Conservation (phyloP, 352 stramenopile genomes). For the Phytophthora syringae region DNA sequence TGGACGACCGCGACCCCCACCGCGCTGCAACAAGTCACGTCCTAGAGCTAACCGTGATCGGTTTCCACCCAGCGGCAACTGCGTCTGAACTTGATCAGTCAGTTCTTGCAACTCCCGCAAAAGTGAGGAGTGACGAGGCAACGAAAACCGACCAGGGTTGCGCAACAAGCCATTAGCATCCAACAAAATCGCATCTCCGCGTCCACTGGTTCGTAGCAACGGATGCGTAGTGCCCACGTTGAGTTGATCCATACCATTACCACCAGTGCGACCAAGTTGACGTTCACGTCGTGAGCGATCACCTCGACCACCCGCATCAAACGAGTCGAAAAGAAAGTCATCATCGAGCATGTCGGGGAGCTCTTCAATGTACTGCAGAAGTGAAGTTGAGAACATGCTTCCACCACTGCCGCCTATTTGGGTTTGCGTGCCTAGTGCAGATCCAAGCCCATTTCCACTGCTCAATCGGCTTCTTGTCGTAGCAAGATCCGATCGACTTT, state of each 20-base stretch:
- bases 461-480: constrained; percentile 7
- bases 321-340: constrained; percentile 64
- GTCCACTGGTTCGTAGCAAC: constrained; percentile 47
- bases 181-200: constrained; percentile 41
- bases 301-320: constrained; percentile 46
- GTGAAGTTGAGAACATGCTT: constrained; percentile 38
- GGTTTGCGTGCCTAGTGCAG: constrained; percentile 19
- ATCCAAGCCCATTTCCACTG: constrained; percentile 14
- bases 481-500: constrained; percentile 4
- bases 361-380: constrained; percentile 70
- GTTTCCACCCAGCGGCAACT: constrained; percentile 45
- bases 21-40: constrained; percentile 55
- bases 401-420: constrained; percentile 11
- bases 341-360: constrained; percentile 59
- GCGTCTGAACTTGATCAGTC: constrained; percentile 79
- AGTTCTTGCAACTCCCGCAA: constrained; percentile 79
- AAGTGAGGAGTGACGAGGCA: constrained; percentile 75
- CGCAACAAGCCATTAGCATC: constrained; percentile 37
- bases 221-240: constrained; percentile 39
- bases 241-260: constrained; percentile 19
- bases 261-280: constrained; percentile 23
- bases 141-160: constrained; percentile 38
- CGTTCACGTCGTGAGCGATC: constrained; percentile 49
- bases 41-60: constrained; percentile 42
- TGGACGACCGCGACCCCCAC: constrained; percentile 49